A percentile compares a stretch with the other conserved stretches of the same genome.
phyloP scores from a whole-genome alignment of 805 yeast genomes.

The Myxozyma nipponensis region DNA sequence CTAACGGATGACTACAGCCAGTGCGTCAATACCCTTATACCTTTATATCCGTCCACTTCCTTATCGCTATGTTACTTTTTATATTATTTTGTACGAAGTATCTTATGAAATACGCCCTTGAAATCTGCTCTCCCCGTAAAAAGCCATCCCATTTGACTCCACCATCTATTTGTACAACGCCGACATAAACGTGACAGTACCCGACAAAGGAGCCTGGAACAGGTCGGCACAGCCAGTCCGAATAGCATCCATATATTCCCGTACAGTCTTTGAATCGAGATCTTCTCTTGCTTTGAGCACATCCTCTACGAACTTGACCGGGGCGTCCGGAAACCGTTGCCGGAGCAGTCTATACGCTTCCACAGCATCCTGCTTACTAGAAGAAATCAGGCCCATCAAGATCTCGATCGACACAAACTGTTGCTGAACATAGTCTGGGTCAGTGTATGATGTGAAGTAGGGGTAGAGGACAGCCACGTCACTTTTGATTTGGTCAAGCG shows the following conservation, averaged over 20 bases:
- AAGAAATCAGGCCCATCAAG: conserved; percentile 53
- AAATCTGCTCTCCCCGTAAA: too few species aligned
- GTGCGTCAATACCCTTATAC: too few species aligned
- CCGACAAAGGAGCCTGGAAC: background rate
- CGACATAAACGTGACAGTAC: background rate
- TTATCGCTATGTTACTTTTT: too few species aligned
- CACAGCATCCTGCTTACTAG: conserved; percentile 37
- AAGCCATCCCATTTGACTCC: too few species aligned
- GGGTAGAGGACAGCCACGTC: conserved; percentile 58
- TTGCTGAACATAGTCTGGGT: conserved; percentile 43
- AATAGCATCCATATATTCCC: conserved; percentile 35
- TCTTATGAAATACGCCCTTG: too few species aligned
- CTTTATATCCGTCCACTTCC: too few species aligned
- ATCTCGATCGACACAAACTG: conserved; percentile 59
- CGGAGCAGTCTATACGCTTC: conserved; percentile 58
- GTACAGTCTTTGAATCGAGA: conserved; percentile 35
- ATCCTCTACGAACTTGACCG: conserved; percentile 63
- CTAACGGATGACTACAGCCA: too few species aligned
- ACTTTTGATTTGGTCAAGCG: conserved; percentile 50
- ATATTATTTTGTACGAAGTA: too few species aligned
- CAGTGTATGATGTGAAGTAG: conserved; percentile 47
- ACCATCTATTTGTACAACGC: background rate
- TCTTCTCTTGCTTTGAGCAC: conserved; percentile 49
- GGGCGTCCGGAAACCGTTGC: conserved; percentile 71
- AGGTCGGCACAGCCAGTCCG: background rate